Conservation (phyloP, 371 early-diverging fungal genomes). For the Dinochytrium kinnereticum region DNA sequence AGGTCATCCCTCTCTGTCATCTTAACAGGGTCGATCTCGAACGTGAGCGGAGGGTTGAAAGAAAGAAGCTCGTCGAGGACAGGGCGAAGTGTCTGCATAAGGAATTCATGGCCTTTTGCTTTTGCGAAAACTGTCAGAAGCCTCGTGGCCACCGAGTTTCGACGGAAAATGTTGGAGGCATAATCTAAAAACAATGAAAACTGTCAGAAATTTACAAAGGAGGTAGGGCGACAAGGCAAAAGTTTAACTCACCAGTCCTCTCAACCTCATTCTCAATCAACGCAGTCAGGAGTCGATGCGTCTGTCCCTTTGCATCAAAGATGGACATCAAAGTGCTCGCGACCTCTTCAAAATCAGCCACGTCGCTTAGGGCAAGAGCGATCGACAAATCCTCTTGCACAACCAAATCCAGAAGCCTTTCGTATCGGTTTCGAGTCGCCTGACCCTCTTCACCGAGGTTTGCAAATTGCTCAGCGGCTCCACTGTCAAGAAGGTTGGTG, state of each 20-base stretch:
- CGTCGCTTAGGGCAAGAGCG: slow-evolving; percentile 83
- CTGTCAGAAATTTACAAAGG: not conserved
- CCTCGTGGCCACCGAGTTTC: slow-evolving; percentile 89
- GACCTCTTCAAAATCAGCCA: slow-evolving; percentile 88
- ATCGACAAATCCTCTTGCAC: slow-evolving; percentile 62
- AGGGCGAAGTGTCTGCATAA: slow-evolving; percentile 80
- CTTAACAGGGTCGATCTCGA: slow-evolving; percentile 84
- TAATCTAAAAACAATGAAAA: slow-evolving; percentile 1
- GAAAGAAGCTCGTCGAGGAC: slow-evolving; percentile 60
- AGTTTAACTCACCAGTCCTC: slow-evolving; percentile 62
- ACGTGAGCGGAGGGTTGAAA: slow-evolving; percentile 52
- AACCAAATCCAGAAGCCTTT: slow-evolving; percentile 69
- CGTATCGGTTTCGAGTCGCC: slow-evolving; percentile 67
- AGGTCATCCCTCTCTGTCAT: slow-evolving; percentile 63
- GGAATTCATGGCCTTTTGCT: slow-evolving; percentile 79
- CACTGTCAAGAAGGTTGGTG: slow-evolving; percentile 86
- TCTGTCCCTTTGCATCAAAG: slow-evolving; percentile 77
- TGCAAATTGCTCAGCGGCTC: slow-evolving; percentile 76
- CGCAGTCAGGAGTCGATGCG: slow-evolving; percentile 74
- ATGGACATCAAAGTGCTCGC: slow-evolving; percentile 77
- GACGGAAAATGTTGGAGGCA: slow-evolving; percentile 79
- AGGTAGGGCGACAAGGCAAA: not conserved
- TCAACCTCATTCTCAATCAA: slow-evolving; percentile 85
- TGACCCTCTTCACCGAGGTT: slow-evolving; percentile 78
- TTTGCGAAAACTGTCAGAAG: slow-evolving; percentile 84